These are phyloP conservation scores for Stachybotrys chlorohalonatus DNA, from an alignment of 2,329 filamentous ascomycete genomes.

Conservation along the genomic window DNA sequence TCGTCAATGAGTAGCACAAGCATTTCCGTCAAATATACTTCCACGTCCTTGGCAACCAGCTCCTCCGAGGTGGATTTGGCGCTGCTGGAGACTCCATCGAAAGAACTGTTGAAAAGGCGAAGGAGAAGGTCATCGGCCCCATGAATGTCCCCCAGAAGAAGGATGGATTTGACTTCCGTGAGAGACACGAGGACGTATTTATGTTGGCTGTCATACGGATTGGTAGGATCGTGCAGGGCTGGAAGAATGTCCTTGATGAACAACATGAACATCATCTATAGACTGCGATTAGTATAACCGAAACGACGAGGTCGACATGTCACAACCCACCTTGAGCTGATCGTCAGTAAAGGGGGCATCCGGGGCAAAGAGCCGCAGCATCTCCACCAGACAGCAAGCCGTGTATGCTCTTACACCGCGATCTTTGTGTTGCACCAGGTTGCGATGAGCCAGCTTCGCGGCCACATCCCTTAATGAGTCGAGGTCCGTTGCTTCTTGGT, in stretches of 20 bases:
- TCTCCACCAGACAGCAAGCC: constrained; percentile 83
- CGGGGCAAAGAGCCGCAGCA: constrained; percentile 85
- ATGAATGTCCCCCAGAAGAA: constrained; percentile 81
- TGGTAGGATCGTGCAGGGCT: constrained; percentile 73
- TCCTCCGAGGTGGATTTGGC: constrained; percentile 69
- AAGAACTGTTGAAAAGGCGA: constrained; percentile 77
- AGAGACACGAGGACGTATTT: constrained; percentile 84
- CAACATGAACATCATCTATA: constrained; percentile 82
- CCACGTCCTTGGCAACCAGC: constrained; percentile 83
- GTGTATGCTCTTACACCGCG: constrained; percentile 85
- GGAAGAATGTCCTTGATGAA: constrained; percentile 79
- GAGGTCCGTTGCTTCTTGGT: constrained; percentile 77
- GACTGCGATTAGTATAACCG: constrained; percentile 10
- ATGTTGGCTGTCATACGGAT: constrained; percentile 89
- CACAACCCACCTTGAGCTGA: constrained; percentile 68
- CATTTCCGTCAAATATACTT: constrained; percentile 83
- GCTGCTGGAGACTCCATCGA: constrained; percentile 80
- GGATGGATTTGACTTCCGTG: constrained; percentile 87
- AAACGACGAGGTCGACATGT: not conserved
- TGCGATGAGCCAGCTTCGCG: constrained; percentile 72
- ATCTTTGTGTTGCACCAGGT: constrained; percentile 85
- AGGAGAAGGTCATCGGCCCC: constrained; percentile 71
- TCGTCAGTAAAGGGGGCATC: constrained; percentile 87
- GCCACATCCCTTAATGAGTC: constrained; percentile 79
- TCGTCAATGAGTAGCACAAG: constrained; percentile 84